These are phyloP conservation scores for Boletus vermiculosoides DNA, from an alignment of 768 basidiomycete species.

Conservation along the genomic window DNA sequence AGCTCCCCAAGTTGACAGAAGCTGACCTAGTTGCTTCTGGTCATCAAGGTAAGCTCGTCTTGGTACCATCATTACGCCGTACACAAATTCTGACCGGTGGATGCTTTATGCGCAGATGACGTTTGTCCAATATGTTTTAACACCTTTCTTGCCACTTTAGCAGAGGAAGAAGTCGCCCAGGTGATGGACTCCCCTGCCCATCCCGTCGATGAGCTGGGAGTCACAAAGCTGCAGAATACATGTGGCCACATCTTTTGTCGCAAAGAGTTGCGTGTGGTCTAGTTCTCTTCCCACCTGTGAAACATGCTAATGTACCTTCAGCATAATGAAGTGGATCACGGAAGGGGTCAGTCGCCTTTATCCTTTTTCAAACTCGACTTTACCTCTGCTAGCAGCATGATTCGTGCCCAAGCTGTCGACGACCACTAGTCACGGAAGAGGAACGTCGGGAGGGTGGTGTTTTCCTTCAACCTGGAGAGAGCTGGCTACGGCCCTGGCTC, in stretches of 20 bases:
- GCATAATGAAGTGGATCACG: slow-evolving; percentile 63
- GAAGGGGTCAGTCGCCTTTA: slow-evolving; percentile 47
- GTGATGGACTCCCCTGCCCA: slow-evolving; percentile 81
- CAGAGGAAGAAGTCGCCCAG: slow-evolving; percentile 70
- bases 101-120: slow-evolving; percentile 46
- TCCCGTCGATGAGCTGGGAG: slow-evolving; percentile 64
- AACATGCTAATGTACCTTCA: slow-evolving; percentile 31
- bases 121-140: slow-evolving; percentile 76
- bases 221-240: slow-evolving; percentile 55
- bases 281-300: slow-evolving; percentile 1
- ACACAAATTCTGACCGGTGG: not conserved
- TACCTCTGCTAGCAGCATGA: slow-evolving; percentile 43
- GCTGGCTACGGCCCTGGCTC: slow-evolving; percentile 26
- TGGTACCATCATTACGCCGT: not conserved
- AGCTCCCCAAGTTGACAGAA: slow-evolving; percentile 52
- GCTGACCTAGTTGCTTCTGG: slow-evolving; percentile 46
- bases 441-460: slow-evolving; percentile 13
- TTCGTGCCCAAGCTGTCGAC: slow-evolving; percentile 68
- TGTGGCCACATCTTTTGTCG: slow-evolving; percentile 78
- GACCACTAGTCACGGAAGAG: slow-evolving; percentile 36
- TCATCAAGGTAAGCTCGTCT: slow-evolving; percentile 40
- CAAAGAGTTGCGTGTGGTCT: slow-evolving; percentile 58
- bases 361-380: slow-evolving; percentile 3
- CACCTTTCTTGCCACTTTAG: slow-evolving; percentile 61
- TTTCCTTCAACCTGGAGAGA: slow-evolving; percentile 4